Evolutionary conservation across 148 eudicot species (phyloP).

Genomic region (Persicaria tinctoria): DNA sequence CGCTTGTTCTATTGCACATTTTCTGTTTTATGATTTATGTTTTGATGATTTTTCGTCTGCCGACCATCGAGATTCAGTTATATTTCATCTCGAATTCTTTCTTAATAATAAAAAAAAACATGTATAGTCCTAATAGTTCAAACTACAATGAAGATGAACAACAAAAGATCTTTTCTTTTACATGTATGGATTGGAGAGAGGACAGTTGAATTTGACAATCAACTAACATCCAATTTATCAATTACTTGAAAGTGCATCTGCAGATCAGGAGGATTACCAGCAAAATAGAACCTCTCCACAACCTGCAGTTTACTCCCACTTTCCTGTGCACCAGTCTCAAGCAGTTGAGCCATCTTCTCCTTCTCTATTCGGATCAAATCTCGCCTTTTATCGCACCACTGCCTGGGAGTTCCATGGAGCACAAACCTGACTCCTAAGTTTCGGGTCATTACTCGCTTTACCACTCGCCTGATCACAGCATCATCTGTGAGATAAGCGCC

Average conservation of each 20-base stretch:
- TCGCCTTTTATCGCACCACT: slow-evolving; percentile 66
- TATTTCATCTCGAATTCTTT: no score
- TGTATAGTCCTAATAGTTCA: not conserved
- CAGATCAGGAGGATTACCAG: slow-evolving; percentile 37
- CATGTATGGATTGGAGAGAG: not conserved
- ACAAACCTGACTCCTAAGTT: slow-evolving; percentile 34
- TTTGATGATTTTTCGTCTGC: no score
- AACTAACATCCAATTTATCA: slow-evolving; percentile 43
- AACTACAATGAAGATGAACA: not conserved
- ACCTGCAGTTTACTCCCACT: slow-evolving; percentile 46
- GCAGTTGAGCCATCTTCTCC: slow-evolving; percentile 44
- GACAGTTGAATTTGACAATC: slow-evolving; percentile 12
- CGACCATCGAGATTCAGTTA: no score
- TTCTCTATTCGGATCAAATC: slow-evolving; percentile 67
- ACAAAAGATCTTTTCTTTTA: not conserved
- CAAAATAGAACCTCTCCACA: slow-evolving; percentile 62
- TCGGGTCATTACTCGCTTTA: slow-evolving; percentile 23
- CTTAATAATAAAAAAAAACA: no score
- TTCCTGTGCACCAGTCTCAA: slow-evolving; percentile 28
- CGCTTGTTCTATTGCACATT: no score
- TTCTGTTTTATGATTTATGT: no score
- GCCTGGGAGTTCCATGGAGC: slow-evolving; percentile 92
- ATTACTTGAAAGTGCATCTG: slow-evolving; percentile 93
- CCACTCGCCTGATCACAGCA: slow-evolving; percentile 35
- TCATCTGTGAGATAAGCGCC: slow-evolving; percentile 77